Evolutionary conservation across 176 grass and related monocot species (phyloP).

Genomic region (Cenchrus americanus): DNA sequence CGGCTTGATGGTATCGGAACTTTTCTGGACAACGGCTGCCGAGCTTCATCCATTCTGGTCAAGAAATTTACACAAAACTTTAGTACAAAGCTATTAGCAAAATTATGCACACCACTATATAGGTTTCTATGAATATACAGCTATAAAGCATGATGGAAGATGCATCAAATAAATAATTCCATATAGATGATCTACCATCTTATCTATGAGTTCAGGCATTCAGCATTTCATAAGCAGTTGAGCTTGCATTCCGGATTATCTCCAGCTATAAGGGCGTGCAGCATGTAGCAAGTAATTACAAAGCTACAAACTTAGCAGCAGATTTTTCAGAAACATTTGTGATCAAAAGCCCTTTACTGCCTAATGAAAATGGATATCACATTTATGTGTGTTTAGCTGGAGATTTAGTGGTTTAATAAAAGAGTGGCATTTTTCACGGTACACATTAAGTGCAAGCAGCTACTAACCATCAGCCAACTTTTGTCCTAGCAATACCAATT

Average conservation of each 20-base stretch:
- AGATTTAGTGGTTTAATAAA: conserved; percentile 17
- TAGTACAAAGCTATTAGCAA: conserved; percentile 3
- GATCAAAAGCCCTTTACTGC: neutral
- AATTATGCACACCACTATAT: neutral
- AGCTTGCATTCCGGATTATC: neutral
- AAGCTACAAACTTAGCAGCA: neutral
- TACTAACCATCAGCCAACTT: neutral
- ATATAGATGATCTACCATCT: neutral
- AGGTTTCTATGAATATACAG: neutral
- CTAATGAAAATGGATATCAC: neutral
- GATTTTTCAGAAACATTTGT: conserved; percentile 5
- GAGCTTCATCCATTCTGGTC: conserved; percentile 92
- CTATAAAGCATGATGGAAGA: neutral
- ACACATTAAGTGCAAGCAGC: conserved; percentile 8
- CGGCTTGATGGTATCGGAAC: conserved; percentile 79
- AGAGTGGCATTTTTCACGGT: neutral
- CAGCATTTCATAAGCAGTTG: conserved; percentile 4
- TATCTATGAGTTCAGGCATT: neutral
- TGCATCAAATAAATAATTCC: neutral
- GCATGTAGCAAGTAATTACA: neutral
- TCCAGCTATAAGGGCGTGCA: neutral
- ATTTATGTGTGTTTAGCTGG: neutral
- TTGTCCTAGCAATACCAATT: neutral
- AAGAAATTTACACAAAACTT: conserved; percentile 37
- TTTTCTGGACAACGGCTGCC: conserved; percentile 88